These are phyloP conservation scores for Oryza brachyantha DNA, from an alignment of 176 grass and related monocot species.

Conservation along the genomic window DNA sequence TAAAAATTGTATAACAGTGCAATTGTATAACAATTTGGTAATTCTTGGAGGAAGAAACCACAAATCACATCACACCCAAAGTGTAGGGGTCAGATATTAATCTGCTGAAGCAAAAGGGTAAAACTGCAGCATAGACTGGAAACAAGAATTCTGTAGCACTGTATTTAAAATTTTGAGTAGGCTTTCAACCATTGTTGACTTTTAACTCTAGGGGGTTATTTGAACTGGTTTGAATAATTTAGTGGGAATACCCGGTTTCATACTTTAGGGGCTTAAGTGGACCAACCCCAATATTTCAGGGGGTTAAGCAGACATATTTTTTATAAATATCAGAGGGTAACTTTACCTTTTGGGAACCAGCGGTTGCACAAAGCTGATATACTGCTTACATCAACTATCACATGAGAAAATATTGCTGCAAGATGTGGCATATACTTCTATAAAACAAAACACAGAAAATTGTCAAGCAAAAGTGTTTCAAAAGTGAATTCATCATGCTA, in stretches of 20 bases:
- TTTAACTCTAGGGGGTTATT: too few species aligned
- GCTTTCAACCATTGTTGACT: too few species aligned
- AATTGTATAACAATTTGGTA: not conserved
- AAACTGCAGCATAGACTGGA: not conserved
- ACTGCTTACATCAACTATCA: constrained; percentile 79
- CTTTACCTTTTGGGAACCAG: constrained; percentile 79
- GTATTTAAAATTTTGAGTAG: too few species aligned
- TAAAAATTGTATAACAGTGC: too few species aligned
- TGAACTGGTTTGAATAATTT: too few species aligned
- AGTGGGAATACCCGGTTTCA: too few species aligned
- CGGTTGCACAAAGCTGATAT: constrained; percentile 62
- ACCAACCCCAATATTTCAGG: too few species aligned
- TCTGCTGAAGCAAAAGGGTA: not conserved
- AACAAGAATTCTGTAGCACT: not conserved
- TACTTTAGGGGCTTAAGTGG: too few species aligned
- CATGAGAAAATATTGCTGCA: constrained; percentile 62
- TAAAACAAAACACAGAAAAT: constrained; percentile 24
- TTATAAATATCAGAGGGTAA: not conserved
- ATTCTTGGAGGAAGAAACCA: not conserved
- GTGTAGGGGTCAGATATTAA: not conserved
- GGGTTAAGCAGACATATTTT: too few species aligned
- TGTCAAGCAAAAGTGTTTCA: not conserved
- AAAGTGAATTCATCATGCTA: not conserved
- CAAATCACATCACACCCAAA: not conserved
- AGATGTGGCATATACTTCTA: constrained; percentile 81